Base-by-base conservation (phyloP, 805 yeast species). In the Candida corydali region DNA sequence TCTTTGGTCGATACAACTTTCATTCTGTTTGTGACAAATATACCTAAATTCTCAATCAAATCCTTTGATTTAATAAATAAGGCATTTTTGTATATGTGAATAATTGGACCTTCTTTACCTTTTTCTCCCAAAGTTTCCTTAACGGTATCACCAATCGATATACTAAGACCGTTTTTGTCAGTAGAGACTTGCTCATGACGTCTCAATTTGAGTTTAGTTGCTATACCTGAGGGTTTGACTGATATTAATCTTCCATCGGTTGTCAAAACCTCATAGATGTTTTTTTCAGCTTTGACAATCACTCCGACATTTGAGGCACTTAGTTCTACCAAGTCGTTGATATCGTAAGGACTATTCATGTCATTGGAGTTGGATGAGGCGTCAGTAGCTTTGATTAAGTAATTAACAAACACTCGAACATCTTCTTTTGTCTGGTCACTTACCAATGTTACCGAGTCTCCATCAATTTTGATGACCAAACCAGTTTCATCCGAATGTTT, bases 401-500 rank as follows among this genome's bases (percentile, higher is more conserved):
- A 91, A 52, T 89, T 87, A 17, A 97, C 86, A 52, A 94, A 91
- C 3, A 93, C 96, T 12, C 95, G 83, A 27, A 93, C 76, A 58
- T 93, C 98, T 49, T 82, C 80, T 51, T 78, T 78, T 1, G 95
- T 81, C 61, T 88, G 88, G 55, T 93, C 96, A 33, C 95, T 82
- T 47, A 93, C 77, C 46, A 93, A 73, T 0, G 95, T 86, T 17
- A 89, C 97, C 42, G 87, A 86, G 54, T 89, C 95, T 34, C 82
- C 85, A 36, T 76, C 75, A 17, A 86, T 77, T 47, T 79, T 74
- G 28, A 93, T 88, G 34, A 93, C 95, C 65, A 93, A 73, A 65
- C 98, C 98, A 24, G 96, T 87, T 54, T 89, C 96, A 52, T 91
- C 96, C 36, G 79, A 70, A 59, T 86, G 95, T 53, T 85, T 87